Conservation (phyloP, 2,329 filamentous ascomycete species). For the Orbilia quercus region DNA sequence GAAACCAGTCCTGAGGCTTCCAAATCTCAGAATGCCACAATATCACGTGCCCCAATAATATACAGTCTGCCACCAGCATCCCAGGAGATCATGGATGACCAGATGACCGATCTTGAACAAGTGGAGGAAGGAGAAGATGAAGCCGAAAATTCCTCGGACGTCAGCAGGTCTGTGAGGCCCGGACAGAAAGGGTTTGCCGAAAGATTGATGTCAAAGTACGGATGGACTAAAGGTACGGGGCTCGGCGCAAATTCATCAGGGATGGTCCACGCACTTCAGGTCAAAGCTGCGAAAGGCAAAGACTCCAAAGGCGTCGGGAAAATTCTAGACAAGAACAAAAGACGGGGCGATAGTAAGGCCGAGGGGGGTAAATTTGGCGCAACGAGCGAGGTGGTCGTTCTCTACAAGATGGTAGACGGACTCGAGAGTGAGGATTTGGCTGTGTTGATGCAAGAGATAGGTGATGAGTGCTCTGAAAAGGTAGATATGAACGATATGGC, state of each 20-base stretch:
- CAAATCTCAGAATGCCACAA: slow-evolving; percentile 68
- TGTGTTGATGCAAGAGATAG: slow-evolving; percentile 95
- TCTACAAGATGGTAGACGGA: slow-evolving; percentile 85
- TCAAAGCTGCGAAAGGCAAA: slow-evolving; percentile 86
- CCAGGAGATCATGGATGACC: slow-evolving; percentile 59
- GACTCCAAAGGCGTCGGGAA: slow-evolving; percentile 79
- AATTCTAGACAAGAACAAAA: slow-evolving; percentile 81
- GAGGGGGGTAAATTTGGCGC: slow-evolving; percentile 72
- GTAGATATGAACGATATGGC: slow-evolving; percentile 63
- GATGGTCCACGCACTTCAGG: slow-evolving; percentile 83
- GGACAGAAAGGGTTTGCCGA: slow-evolving; percentile 87
- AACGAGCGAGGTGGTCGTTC: slow-evolving; percentile 84
- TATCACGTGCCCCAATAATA: slow-evolving; percentile 81
- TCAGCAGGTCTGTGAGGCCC: slow-evolving; percentile 73
- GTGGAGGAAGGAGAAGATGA: slow-evolving; percentile 16
- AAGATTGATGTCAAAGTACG: slow-evolving; percentile 90
- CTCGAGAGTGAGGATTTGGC: slow-evolving; percentile 67
- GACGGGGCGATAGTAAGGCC: slow-evolving; percentile 62
- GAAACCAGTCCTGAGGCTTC: slow-evolving; percentile 39
- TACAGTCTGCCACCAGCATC: slow-evolving; percentile 69
- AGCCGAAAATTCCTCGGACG: neutral
- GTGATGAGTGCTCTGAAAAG: slow-evolving; percentile 88
- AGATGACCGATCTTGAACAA: neutral
- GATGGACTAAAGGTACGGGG: slow-evolving; percentile 88
- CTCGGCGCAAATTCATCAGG: slow-evolving; percentile 84